Percentiles rank a stretch among this genome's conserved stretches.
Conservation (phyloP, 1,284 basidiomycete species). For the Kwoniella shivajii region DNA sequence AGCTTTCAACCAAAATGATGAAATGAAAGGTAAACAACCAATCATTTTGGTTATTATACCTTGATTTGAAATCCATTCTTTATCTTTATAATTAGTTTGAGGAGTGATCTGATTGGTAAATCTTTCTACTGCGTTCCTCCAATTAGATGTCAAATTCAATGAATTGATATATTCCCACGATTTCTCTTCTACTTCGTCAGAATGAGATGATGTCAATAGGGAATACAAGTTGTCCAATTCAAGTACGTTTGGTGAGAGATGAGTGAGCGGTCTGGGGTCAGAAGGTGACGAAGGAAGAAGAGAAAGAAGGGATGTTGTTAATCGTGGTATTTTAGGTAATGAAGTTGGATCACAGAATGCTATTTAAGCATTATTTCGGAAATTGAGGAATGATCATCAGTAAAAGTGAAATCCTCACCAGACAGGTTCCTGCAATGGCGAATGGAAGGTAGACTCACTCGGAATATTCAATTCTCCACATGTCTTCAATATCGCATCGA, state of each 20-base stretch:
- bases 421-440: neutral
- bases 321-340: slow-evolving; percentile 69
- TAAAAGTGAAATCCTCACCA: slow-evolving; percentile 11
- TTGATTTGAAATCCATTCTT: slow-evolving; percentile 66
- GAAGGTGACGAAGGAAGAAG: slow-evolving; percentile 34
- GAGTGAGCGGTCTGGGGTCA: slow-evolving; percentile 58
- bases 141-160: slow-evolving; percentile 65
- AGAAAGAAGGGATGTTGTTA: slow-evolving; percentile 66
- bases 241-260: slow-evolving; percentile 74
- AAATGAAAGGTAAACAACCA: slow-evolving; percentile 76
- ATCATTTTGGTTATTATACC: slow-evolving; percentile 78
- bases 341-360: slow-evolving; percentile 77
- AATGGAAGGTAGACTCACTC: slow-evolving; percentile 57
- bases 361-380: slow-evolving; percentile 18
- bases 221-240: slow-evolving; percentile 72
- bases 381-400: slow-evolving; percentile 1
- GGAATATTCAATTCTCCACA: slow-evolving; percentile 57
- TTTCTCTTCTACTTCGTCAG: neutral
- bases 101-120: slow-evolving; percentile 59
- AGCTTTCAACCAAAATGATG: slow-evolving; percentile 78
- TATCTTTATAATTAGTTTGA: slow-evolving; percentile 5
- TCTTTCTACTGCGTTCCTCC: slow-evolving; percentile 66
- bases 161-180: slow-evolving; percentile 58
- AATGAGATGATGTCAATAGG: slow-evolving; percentile 5
- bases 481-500: slow-evolving; percentile 60